phyloP scores from a whole-genome alignment of 805 yeast species.

The Candida vaughaniae region DNA sequence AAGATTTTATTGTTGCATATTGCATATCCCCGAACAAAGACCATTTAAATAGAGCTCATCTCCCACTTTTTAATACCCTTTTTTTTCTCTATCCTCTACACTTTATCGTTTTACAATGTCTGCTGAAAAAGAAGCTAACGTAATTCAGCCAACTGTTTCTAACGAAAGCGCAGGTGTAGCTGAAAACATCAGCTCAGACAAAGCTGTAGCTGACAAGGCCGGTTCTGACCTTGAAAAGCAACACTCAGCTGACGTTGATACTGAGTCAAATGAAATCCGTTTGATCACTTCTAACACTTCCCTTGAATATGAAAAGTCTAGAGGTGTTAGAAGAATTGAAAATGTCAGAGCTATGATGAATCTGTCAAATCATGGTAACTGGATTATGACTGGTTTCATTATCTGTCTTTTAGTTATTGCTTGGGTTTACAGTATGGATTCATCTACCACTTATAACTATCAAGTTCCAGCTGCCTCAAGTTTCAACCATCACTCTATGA shows the following conservation, averaged over 20 bases:
- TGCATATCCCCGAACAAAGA: background rate
- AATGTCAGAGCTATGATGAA: slow-evolving; percentile 14
- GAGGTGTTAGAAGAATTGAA: slow-evolving; percentile 24
- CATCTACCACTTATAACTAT: slow-evolving; percentile 28
- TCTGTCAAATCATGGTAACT: slow-evolving; percentile 12
- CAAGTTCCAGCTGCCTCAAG: slow-evolving; percentile 31
- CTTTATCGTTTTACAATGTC: background rate
- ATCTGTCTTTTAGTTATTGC: slow-evolving; percentile 19
- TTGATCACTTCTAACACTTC: background rate
- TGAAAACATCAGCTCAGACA: no score
- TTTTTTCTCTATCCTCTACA: background rate
- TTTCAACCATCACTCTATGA: slow-evolving; percentile 20
- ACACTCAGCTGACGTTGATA: background rate
- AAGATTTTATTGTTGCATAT: no score
- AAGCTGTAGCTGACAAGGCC: background rate
- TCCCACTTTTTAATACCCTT: background rate
- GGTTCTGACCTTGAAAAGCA: background rate
- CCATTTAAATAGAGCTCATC: background rate
- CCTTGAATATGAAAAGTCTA: slow-evolving; percentile 8
- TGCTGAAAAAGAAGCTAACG: background rate
- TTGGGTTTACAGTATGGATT: slow-evolving; percentile 29
- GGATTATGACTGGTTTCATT: slow-evolving; percentile 12
- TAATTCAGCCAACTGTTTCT: background rate
- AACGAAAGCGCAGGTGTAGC: background rate
- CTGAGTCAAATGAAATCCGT: background rate